phyloP scores from a whole-genome alignment of 768 basidiomycete species.

The Lentinula edodes region DNA sequence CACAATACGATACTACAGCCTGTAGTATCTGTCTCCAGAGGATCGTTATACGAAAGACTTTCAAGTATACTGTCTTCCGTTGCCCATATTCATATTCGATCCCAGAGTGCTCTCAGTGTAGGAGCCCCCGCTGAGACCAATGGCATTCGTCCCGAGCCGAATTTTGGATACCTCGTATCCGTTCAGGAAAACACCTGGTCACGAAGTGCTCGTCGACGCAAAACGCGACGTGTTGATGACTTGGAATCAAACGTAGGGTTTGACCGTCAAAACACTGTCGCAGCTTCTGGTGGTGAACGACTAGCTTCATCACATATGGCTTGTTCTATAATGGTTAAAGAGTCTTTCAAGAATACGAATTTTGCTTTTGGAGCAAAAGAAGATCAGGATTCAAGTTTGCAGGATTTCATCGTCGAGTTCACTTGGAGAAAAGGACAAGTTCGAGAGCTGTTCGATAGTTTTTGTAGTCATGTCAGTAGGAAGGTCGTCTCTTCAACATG shows the following conservation, averaged over 20 bases:
- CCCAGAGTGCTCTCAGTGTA: background rate
- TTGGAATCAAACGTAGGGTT: background rate
- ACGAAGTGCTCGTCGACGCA: constrained; percentile 52
- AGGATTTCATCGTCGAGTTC: constrained; percentile 30
- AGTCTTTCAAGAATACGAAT: background rate
- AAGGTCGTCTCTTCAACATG: constrained; percentile 25
- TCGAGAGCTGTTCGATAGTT: constrained; percentile 56
- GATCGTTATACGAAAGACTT: constrained; percentile 17
- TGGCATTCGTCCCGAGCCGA: constrained; percentile 1
- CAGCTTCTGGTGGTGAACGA: background rate
- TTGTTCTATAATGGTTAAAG: constrained; percentile 16
- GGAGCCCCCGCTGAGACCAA: constrained; percentile 11
- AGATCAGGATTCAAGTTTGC: background rate
- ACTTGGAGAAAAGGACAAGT: constrained; percentile 63
- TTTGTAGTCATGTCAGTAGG: constrained; percentile 58
- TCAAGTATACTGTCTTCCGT: constrained; percentile 27
- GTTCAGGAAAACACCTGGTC: constrained; percentile 58
- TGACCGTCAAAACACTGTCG: background rate
- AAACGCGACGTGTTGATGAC: constrained; percentile 17
- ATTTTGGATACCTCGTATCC: constrained; percentile 18
- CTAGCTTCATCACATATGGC: constrained; percentile 7
- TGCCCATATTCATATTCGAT: constrained; percentile 13
- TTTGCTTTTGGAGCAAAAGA: constrained; percentile 4
- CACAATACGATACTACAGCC: constrained; percentile 51
- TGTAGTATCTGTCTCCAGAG: constrained; percentile 12